Percentiles rank a stretch among this genome's conserved stretches.
These are phyloP conservation scores for Micromonas commoda DNA, from an alignment of 139 green algal genomes.

Conservation along the genomic window DNA sequence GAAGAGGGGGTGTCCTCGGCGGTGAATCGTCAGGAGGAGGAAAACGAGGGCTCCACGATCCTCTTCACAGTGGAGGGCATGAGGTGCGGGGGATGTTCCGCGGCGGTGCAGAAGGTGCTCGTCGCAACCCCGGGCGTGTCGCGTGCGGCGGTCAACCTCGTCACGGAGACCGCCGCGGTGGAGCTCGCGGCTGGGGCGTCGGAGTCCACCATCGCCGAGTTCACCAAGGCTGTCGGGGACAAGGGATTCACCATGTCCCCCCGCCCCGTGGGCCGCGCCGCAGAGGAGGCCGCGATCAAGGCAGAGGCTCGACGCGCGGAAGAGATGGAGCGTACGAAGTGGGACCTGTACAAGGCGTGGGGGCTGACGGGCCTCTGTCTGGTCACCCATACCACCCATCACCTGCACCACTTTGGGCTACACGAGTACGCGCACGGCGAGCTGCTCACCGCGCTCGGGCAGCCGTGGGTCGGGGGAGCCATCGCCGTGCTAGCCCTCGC, in stretches of 20 bases:
- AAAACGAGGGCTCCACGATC: not conserved
- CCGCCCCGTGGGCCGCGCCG: constrained; percentile 24
- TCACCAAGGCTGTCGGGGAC: not conserved
- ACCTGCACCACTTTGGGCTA: constrained; percentile 18
- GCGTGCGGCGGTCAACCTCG: constrained; percentile 74
- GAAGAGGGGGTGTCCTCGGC: too few species aligned
- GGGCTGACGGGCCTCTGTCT: constrained; percentile 65
- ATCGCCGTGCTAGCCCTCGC: constrained; percentile 73
- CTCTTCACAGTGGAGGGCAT: constrained; percentile 55
- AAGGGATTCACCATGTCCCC: constrained; percentile 1
- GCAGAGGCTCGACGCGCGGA: not conserved
- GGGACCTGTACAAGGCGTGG: constrained; percentile 64
- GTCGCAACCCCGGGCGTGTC: constrained; percentile 47
- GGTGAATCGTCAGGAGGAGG: not conserved
- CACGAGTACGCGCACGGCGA: constrained; percentile 26
- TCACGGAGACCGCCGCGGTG: constrained; percentile 75
- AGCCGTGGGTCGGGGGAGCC: constrained; percentile 56
- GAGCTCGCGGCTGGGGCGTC: not conserved
- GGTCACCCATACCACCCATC: constrained; percentile 65
- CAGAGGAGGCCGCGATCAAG: constrained; percentile 1
- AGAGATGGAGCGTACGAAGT: constrained; percentile 14
- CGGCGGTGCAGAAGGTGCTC: constrained; percentile 65
- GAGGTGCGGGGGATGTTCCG: constrained; percentile 79
- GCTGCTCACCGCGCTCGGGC: constrained; percentile 58
- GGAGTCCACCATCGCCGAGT: not conserved